phyloP scores from a whole-genome alignment of 257 asterid genomes.

The Solanum virginianum region DNA sequence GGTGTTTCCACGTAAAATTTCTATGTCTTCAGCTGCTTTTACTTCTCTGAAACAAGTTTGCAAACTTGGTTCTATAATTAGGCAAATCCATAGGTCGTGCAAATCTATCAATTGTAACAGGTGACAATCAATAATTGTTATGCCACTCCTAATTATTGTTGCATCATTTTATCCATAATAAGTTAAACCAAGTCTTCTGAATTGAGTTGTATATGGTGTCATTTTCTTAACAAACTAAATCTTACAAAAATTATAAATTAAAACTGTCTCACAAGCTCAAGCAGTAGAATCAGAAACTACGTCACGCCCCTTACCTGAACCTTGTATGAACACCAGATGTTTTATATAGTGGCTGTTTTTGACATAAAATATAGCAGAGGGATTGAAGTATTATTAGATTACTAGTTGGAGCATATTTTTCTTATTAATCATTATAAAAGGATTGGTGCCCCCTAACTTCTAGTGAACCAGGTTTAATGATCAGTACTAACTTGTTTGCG shows the following conservation, averaged over 20 bases:
- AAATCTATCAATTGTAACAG: neutral
- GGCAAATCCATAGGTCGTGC: no score
- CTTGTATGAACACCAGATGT: neutral
- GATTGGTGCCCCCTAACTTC: no score
- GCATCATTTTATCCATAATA: neutral
- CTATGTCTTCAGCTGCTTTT: no score
- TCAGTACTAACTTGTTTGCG: no score
- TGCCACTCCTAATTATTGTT: neutral
- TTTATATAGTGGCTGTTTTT: neutral
- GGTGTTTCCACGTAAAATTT: no score
- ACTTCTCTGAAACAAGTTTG: no score
- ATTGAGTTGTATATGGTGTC: conserved; percentile 1
- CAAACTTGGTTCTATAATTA: no score
- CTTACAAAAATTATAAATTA: neutral
- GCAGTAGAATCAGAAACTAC: neutral
- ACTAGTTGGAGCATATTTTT: neutral
- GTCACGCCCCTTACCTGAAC: neutral
- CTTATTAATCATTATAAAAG: neutral
- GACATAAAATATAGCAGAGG: neutral
- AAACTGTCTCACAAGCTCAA: neutral
- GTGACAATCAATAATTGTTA: neutral
- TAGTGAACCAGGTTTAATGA: no score
- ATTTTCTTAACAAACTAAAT: neutral
- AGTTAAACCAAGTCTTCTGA: neutral
- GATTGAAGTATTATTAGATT: neutral